Conservation (phyloP, 352 stramenopile genomes). For the Globisporangium rhizosaccharum region DNA sequence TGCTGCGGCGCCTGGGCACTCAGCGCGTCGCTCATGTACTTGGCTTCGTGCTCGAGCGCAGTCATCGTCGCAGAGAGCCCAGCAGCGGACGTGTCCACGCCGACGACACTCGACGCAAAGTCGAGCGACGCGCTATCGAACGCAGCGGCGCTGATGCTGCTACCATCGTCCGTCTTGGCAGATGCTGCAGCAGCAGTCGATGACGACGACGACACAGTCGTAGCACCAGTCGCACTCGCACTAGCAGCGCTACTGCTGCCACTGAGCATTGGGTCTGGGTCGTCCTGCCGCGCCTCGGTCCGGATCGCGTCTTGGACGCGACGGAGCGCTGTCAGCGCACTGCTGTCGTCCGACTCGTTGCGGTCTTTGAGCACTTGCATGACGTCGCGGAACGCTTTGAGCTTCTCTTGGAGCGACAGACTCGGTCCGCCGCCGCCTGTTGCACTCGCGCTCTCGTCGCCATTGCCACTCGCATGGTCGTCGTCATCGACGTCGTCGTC, state of each 20-base stretch:
- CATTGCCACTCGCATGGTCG: constrained; percentile 5
- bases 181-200: neutral
- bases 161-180: neutral
- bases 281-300: constrained; percentile 30
- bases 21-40: constrained; percentile 16
- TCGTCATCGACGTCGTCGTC: constrained; percentile 64
- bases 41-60: constrained; percentile 12
- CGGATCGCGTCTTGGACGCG: constrained; percentile 64
- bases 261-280: neutral
- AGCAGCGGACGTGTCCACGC: constrained; percentile 1
- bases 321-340: constrained; percentile 44
- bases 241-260: neutral
- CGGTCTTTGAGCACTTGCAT: constrained; percentile 71
- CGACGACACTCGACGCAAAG: constrained; percentile 3
- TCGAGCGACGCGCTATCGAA: constrained; percentile 15
- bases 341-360: constrained; percentile 50
- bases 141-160: neutral
- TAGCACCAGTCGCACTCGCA: neutral
- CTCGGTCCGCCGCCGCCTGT: constrained; percentile 10
- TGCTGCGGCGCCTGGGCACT: neutral
- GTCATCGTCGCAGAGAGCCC: constrained; percentile 12
- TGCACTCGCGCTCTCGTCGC: constrained; percentile 21
- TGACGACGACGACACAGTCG: neutral
- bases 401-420: constrained; percentile 68
- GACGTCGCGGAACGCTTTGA: constrained; percentile 75